These are phyloP conservation scores for Laguncularia racemosa DNA, from an alignment of 345 rosid species.

Conservation along the genomic window DNA sequence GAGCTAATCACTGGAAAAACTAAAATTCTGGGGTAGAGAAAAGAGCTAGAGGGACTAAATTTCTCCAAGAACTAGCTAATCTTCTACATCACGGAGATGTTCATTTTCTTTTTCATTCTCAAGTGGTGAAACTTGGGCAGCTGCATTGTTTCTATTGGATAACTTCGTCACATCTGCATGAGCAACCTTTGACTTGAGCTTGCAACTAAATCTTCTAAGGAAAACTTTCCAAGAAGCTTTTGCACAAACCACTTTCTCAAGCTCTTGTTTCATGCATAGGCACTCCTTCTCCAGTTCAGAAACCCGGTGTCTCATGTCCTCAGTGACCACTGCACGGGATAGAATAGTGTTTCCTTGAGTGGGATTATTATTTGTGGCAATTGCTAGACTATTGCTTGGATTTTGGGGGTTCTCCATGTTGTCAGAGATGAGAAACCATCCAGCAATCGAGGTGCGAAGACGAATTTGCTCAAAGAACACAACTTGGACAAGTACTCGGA, in stretches of 20 bases:
- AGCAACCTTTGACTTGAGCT: conserved; percentile 23
- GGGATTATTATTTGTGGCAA: conserved; percentile 26
- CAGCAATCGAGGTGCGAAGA: conserved; percentile 66
- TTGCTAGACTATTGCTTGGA: conserved; percentile 29
- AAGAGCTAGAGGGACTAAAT: background rate
- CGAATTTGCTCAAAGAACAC: conserved; percentile 86
- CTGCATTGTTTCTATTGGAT: conserved; percentile 10
- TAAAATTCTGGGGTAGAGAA: no score
- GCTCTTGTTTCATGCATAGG: conserved; percentile 66
- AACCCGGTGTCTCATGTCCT: conserved; percentile 61
- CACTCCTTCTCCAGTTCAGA: conserved; percentile 76
- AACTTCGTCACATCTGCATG: conserved; percentile 16
- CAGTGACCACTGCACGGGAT: conserved; percentile 18
- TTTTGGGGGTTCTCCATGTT: conserved; percentile 36
- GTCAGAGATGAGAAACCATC: conserved; percentile 64
- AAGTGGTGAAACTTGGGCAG: conserved; percentile 9
- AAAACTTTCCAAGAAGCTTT: conserved; percentile 59
- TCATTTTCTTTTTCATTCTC: conserved; percentile 16
- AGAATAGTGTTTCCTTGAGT: conserved; percentile 9
- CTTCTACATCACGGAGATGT: conserved; percentile 9
- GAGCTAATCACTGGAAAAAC: no score
- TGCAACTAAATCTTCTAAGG: conserved; percentile 30
- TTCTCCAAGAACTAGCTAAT: conserved; percentile 1
- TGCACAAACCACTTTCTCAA: conserved; percentile 56
- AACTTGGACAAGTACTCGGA: conserved; percentile 80